These are phyloP conservation scores for Laetiporus sulphureus DNA, from an alignment of 1,284 basidiomycete species.

Conservation along the genomic window DNA sequence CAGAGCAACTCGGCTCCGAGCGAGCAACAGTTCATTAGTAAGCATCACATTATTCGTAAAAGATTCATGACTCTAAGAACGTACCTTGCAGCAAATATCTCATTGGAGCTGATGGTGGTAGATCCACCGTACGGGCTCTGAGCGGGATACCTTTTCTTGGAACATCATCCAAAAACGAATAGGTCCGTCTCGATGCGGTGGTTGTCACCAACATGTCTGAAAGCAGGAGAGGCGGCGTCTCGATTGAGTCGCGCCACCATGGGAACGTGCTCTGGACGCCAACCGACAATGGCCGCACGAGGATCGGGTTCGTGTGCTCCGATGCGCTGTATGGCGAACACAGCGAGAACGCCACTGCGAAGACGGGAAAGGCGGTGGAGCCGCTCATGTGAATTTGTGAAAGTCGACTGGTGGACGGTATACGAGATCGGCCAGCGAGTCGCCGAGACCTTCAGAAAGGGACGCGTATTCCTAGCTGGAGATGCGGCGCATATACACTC, in stretches of 20 bases:
- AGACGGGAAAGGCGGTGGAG: neutral
- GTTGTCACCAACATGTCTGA: neutral
- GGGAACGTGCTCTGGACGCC: constrained; percentile 4
- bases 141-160: constrained; percentile 3
- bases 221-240: neutral
- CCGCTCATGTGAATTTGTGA: neutral
- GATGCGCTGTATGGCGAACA: neutral
- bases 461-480: constrained; percentile 2
- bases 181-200: constrained; percentile 3
- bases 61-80: too few species aligned
- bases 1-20: too few species aligned
- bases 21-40: too few species aligned
- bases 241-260: constrained; percentile 1
- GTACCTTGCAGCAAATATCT: too few species aligned
- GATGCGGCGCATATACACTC: constrained; percentile 7
- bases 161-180: neutral
- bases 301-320: constrained; percentile 2
- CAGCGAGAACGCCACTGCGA: neutral
- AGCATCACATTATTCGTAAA: too few species aligned
- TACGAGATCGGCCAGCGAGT: constrained; percentile 1
- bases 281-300: neutral
- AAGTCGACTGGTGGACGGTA: constrained; percentile 4
- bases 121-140: too few species aligned
- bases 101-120: too few species aligned
- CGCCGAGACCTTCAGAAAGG: constrained; percentile 1